phyloP scores from a whole-genome alignment of 1,284 basidiomycete genomes.

The Cutaneotrichosporon sp. region DNA sequence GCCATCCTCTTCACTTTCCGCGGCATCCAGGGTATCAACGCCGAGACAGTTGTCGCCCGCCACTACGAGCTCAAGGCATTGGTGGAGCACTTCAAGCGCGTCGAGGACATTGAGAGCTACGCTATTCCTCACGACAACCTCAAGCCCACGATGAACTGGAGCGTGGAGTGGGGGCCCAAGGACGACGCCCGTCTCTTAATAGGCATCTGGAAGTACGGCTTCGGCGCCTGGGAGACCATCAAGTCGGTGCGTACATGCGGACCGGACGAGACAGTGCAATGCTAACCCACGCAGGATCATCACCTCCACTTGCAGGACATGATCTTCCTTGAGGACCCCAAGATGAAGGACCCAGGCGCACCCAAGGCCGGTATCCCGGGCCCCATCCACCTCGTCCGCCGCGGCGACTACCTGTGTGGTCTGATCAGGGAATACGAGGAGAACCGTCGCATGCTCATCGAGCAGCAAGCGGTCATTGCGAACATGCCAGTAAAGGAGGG shows the following conservation, averaged over 20 bases:
- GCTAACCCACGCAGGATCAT: slow-evolving; percentile 62
- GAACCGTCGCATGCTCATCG: slow-evolving; percentile 70
- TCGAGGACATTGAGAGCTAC: slow-evolving; percentile 77
- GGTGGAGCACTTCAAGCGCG: slow-evolving; percentile 70
- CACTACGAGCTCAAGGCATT: slow-evolving; percentile 88
- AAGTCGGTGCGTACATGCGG: slow-evolving; percentile 32
- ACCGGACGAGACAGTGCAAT: too few relatives aligned
- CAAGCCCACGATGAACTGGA: slow-evolving; percentile 93
- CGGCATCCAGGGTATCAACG: slow-evolving; percentile 91
- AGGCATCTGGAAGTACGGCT: slow-evolving; percentile 90
- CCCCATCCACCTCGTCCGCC: slow-evolving; percentile 93
- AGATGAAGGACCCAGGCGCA: slow-evolving; percentile 56
- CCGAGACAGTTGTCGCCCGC: slow-evolving; percentile 91
- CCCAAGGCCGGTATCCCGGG: slow-evolving; percentile 69
- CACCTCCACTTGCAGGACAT: slow-evolving; percentile 83
- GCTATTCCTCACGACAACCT: slow-evolving; percentile 86
- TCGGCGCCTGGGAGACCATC: slow-evolving; percentile 97
- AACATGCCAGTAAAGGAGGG: slow-evolving; percentile 50
- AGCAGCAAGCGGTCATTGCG: slow-evolving; percentile 59
- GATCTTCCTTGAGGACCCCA: slow-evolving; percentile 98
- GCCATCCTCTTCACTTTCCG: slow-evolving; percentile 90
- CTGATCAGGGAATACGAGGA: slow-evolving; percentile 90
- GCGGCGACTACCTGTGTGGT: slow-evolving; percentile 87
- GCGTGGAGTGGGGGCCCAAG: slow-evolving; percentile 87
- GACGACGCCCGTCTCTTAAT: slow-evolving; percentile 94